Conservation (phyloP, 176 grass and related monocot species). For the barley (Hordeum vulgare) region MorexV3_pseudomolecules_assembly NC_058523.1:10287191-10287690, state of each 20-base stretch:
- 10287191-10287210: background rate
- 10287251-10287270: background rate
- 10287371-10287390: background rate
- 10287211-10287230: background rate
- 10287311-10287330: background rate
- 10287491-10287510: background rate
- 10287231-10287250: background rate
- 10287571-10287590: background rate
- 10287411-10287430: background rate
- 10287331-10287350: background rate
- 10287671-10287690: background rate
- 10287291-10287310: background rate
- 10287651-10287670: background rate
- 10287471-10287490: background rate
- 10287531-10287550: background rate
- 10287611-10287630: background rate
- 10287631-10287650: background rate
- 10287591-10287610: background rate
- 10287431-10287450: background rate
- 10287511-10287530: background rate
- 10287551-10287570: background rate
- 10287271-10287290: background rate
- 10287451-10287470: background rate
- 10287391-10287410: background rate
- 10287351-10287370: background rate